phyloP scores from a whole-genome alignment of 768 basidiomycete species.

The Kwoniella heveanensis region DNA sequence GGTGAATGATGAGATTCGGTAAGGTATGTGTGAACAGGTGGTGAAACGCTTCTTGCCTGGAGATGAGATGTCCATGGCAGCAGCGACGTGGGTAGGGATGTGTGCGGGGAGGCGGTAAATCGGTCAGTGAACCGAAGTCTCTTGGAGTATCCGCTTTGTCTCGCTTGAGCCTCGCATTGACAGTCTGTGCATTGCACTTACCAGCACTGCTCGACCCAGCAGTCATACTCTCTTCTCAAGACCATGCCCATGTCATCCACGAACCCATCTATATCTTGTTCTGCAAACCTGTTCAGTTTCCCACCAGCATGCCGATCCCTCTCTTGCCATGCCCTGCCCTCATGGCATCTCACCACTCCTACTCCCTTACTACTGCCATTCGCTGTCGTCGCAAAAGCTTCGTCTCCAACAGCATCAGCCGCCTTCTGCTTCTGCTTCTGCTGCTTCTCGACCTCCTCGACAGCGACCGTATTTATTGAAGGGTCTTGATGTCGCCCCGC shows the following conservation, averaged over 20 bases:
- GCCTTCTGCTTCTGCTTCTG: conserved; percentile 1
- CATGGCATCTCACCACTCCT: conserved; percentile 49
- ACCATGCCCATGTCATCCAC: conserved; percentile 52
- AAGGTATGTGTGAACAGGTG: conserved; percentile 51
- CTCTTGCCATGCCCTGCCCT: conserved; percentile 39
- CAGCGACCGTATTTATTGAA: conserved; percentile 1
- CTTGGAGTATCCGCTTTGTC: too few relatives aligned
- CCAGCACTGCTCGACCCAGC: conserved; percentile 57
- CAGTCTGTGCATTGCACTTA: conserved; percentile 34
- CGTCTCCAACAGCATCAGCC: too few relatives aligned
- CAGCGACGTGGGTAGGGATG: too few relatives aligned
- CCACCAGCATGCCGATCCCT: conserved; percentile 40
- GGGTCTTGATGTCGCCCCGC: conserved; percentile 46
- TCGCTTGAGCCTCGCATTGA: background rate
- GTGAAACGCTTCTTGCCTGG: conserved; percentile 56
- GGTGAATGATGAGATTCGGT: conserved; percentile 52
- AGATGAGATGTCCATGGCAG: background rate
- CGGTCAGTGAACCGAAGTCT: too few relatives aligned
- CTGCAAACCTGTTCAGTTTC: conserved; percentile 34
- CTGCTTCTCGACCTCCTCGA: background rate
- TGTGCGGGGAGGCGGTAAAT: too few relatives aligned
- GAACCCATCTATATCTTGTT: conserved; percentile 52
- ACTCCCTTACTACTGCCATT: conserved; percentile 12
- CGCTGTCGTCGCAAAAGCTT: too few relatives aligned
- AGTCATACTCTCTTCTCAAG: conserved; percentile 53